phyloP scores from a whole-genome alignment of 129 eudicot species.

The sunflower (Helianthus annuus) region HanXRQr2.0-SUNRISE NC_035433.2:105756457-105756956 shows the following conservation, averaged over 20 bases:
- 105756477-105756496: no score
- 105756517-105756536: no score
- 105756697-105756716: constrained; percentile 23
- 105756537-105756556: no score
- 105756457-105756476: no score
- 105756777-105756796: constrained; percentile 14
- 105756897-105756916: not conserved
- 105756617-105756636: constrained; percentile 26
- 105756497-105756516: no score
- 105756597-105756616: not conserved
- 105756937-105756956: constrained; percentile 78
- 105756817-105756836: constrained; percentile 28
- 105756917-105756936: constrained; percentile 64
- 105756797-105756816: constrained; percentile 14
- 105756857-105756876: not conserved
- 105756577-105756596: not conserved
- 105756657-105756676: constrained; percentile 16
- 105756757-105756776: constrained; percentile 34
- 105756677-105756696: constrained; percentile 24
- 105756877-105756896: not conserved
- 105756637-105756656: constrained; percentile 27
- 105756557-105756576: not conserved
- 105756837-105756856: constrained; percentile 32
- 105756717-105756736: constrained; percentile 10
- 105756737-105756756: constrained; percentile 27